Percentiles rank a stretch among this genome's conserved stretches.
Evolutionary conservation across 1,139 yeast species (phyloP).

Genomic region (Geotrichum reessii): DNA sequence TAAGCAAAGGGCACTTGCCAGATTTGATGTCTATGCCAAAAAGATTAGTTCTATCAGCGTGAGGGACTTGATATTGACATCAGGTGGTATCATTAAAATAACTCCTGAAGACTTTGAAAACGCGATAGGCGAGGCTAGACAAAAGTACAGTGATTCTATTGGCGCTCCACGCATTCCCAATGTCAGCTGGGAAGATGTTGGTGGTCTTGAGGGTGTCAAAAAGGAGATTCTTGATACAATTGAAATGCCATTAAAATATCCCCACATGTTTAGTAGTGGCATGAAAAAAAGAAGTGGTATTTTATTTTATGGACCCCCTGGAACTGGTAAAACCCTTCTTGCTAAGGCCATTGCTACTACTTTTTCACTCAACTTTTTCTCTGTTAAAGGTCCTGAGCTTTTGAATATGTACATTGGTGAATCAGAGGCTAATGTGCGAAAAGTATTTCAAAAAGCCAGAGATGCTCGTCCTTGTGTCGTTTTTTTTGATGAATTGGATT

Average conservation of each 20-base stretch:
- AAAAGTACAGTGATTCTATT: slow-evolving; percentile 84
- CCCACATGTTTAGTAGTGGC: slow-evolving; percentile 81
- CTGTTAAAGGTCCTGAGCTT: slow-evolving; percentile 93
- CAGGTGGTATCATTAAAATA: slow-evolving; percentile 47
- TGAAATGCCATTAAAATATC: slow-evolving; percentile 91
- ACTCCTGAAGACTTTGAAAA: slow-evolving; percentile 60
- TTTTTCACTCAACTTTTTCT: slow-evolving; percentile 85
- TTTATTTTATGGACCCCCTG: slow-evolving; percentile 95
- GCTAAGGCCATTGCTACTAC: slow-evolving; percentile 97
- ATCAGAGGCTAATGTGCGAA: slow-evolving; percentile 92
- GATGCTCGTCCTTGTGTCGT: slow-evolving; percentile 97
- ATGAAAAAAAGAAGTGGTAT: slow-evolving; percentile 92
- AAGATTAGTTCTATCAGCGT: slow-evolving; percentile 29
- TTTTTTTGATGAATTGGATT: slow-evolving; percentile 93
- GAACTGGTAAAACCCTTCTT: slow-evolving; percentile 90
- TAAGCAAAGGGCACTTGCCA: slow-evolving; percentile 50
- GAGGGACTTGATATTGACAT: slow-evolving; percentile 28
- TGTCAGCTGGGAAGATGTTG: slow-evolving; percentile 93
- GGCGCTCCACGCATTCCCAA: slow-evolving; percentile 96
- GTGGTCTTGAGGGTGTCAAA: slow-evolving; percentile 83
- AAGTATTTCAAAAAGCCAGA: slow-evolving; percentile 87
- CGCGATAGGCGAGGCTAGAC: slow-evolving; percentile 78
- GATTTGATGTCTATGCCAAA: slow-evolving; percentile 37
- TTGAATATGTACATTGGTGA: slow-evolving; percentile 97
- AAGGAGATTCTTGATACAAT: slow-evolving; percentile 92